phyloP scores from a whole-genome alignment of 495 filamentous ascomycete species.

The Aspergillus leporis region DNA sequence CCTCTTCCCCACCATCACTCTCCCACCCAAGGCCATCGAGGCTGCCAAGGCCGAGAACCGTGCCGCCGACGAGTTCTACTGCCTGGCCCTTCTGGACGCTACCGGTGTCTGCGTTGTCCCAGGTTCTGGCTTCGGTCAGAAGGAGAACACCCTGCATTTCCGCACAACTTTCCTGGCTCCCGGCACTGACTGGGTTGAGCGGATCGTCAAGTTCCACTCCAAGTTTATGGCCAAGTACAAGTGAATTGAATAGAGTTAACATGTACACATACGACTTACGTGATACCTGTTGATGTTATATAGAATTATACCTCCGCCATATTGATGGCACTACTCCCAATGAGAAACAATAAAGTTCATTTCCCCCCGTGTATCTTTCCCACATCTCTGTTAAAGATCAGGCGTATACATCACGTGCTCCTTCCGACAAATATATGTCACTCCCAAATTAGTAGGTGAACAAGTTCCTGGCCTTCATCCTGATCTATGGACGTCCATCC shows the following conservation, averaged over 20 bases:
- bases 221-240: conserved; percentile 87
- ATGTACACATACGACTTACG: neutral
- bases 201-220: conserved; percentile 84
- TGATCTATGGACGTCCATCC: no score
- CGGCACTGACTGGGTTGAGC: conserved; percentile 90
- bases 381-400: no score
- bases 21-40: conserved; percentile 72
- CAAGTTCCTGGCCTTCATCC: no score
- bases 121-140: conserved; percentile 91
- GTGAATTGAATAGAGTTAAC: conserved; percentile 19
- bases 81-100: conserved; percentile 81
- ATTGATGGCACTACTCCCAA: neutral
- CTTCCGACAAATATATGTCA: no score
- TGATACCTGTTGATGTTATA: conserved; percentile 1
- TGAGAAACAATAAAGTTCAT: no score
- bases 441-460: no score
- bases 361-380: no score
- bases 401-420: no score
- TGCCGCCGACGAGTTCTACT: conserved; percentile 90
- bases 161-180: conserved; percentile 95
- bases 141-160: conserved; percentile 88
- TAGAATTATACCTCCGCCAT: conserved; percentile 1
- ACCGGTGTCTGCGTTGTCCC: conserved; percentile 96
- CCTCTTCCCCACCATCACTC: conserved; percentile 89
- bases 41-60: conserved; percentile 73